Evolutionary conservation across 2,329 filamentous ascomycete genomes (phyloP), one percentile per base, ranked within the genome.

Genomic region (Colletotrichum siamense): DNA sequence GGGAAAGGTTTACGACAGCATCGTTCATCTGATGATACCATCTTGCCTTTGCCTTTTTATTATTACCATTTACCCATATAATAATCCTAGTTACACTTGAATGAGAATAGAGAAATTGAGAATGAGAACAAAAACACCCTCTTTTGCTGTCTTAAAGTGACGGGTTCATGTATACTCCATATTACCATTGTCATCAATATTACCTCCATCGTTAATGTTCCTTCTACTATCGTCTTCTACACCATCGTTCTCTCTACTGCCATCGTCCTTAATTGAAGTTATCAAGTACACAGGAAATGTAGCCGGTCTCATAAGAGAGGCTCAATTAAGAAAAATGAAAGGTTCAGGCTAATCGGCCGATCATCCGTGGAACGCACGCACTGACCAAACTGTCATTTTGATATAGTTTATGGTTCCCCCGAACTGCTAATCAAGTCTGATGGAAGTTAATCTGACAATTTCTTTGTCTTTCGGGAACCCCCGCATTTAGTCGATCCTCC

Each of bases 11-110:
- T n/a, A 70, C 28, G 55, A 69, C 34, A 69, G 66, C 57, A 63
- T 63, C 55, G 36, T 55, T 69, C 68, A 52, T 70, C 36, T 62
- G 28, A 70, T 70, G 68, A 63, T 70, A 70, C 26, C 68, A 63
- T 63, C 52, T 63, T 49, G 57, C 57, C 36, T 70, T 63, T 22
- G 59, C 59, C 26, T 34, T 62, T 62, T 9, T 62, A 30, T 9
- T 62, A 30, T 32, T 62, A 32, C 68, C 68, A 70, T 70, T 30
- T 22, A 24, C n/a, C 16, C 24, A 62, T 8, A 70, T 28, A 63
- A 32, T 70, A 70, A 55, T 70, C 36, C 24, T 63, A 68, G 30
- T 70, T 26, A 55, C 16, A 63, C 26, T 34, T 24, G 9, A 63
- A 70, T n/a, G n/a, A 61, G 39, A 36, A 34, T 16, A 34, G 13